phyloP scores from a whole-genome alignment of 257 asterid genomes.

The Gynochthodes officinalis region DNA sequence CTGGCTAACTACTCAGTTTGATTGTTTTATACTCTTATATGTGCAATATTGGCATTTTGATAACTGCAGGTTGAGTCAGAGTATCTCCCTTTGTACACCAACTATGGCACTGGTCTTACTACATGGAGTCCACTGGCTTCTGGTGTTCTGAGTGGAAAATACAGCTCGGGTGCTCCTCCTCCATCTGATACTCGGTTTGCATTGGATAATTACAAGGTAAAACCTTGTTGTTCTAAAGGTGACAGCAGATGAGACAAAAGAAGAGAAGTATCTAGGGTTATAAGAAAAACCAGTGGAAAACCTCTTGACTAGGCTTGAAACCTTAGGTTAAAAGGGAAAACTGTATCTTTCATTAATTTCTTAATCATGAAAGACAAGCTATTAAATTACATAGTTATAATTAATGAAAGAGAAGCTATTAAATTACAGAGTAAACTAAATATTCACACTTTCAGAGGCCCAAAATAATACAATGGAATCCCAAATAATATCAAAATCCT shows the following conservation, averaged over 20 bases:
- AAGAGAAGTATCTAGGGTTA: background rate
- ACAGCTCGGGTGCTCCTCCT: conserved; percentile 61
- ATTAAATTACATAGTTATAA: too few relatives aligned
- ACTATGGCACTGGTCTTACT: conserved; percentile 91
- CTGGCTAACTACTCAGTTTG: background rate
- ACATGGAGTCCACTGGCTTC: conserved; percentile 99
- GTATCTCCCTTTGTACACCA: conserved; percentile 71
- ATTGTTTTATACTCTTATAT: background rate
- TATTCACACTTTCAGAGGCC: too few relatives aligned
- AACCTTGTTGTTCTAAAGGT: background rate
- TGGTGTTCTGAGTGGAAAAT: conserved; percentile 92
- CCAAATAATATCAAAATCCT: background rate
- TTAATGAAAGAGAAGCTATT: too few relatives aligned
- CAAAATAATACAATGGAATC: background rate
- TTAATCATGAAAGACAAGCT: too few relatives aligned
- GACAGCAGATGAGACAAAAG: background rate
- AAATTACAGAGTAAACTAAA: too few relatives aligned
- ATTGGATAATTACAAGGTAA: conserved; percentile 93
- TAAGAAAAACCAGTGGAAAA: background rate
- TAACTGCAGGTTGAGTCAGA: conserved; percentile 81
- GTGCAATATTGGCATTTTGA: background rate
- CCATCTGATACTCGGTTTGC: conserved; percentile 77
- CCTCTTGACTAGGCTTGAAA: background rate
- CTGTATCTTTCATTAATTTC: too few relatives aligned
- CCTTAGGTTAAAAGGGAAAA: background rate